Percentiles rank a stretch among this genome's conserved stretches.
Conservation (phyloP, 495 filamentous ascomycete genomes). For the Aspergillus carlsbadensis region DNA sequence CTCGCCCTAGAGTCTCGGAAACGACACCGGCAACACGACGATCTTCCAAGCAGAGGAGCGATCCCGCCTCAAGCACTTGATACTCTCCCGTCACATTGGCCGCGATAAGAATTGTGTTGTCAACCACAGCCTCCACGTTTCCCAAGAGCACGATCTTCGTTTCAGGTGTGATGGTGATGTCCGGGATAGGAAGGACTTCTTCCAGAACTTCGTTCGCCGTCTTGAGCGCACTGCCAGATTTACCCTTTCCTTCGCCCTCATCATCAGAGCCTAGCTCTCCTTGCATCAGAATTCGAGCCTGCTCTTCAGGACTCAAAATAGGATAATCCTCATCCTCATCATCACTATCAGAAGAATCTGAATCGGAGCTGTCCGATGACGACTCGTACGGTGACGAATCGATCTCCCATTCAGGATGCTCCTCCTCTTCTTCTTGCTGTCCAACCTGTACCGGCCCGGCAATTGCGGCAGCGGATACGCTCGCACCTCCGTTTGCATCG, state of each 20-base stretch:
- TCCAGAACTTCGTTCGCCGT: constrained; percentile 75
- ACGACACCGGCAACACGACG: constrained; percentile 74
- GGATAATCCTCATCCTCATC: constrained; percentile 67
- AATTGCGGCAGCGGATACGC: not conserved
- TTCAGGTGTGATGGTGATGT: constrained; percentile 68
- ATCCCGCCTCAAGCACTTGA: constrained; percentile 77
- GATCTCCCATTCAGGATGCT: constrained; percentile 70
- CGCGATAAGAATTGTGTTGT: constrained; percentile 74
- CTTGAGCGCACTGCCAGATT: constrained; percentile 50
- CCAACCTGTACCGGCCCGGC: constrained; percentile 9
- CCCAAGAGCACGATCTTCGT: constrained; percentile 77
- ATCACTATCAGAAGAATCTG: constrained; percentile 58
- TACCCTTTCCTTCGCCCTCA: constrained; percentile 55
- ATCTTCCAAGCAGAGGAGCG: constrained; percentile 77
- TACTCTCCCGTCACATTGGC: constrained; percentile 77
- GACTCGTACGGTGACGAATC: constrained; percentile 63
- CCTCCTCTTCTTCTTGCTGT: constrained; percentile 56
- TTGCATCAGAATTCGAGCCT: constrained; percentile 77
- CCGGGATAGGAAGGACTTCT: constrained; percentile 67
- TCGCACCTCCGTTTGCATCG: not conserved
- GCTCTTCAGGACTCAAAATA: constrained; percentile 72
- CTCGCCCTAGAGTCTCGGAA: constrained; percentile 76
- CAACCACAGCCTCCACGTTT: constrained; percentile 67
- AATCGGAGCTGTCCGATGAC: constrained; percentile 53
- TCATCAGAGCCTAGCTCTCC: constrained; percentile 71